Evolutionary conservation across 495 filamentous ascomycete genomes (phyloP).

Genomic region (Talaromyces nanjingensis): DNA sequence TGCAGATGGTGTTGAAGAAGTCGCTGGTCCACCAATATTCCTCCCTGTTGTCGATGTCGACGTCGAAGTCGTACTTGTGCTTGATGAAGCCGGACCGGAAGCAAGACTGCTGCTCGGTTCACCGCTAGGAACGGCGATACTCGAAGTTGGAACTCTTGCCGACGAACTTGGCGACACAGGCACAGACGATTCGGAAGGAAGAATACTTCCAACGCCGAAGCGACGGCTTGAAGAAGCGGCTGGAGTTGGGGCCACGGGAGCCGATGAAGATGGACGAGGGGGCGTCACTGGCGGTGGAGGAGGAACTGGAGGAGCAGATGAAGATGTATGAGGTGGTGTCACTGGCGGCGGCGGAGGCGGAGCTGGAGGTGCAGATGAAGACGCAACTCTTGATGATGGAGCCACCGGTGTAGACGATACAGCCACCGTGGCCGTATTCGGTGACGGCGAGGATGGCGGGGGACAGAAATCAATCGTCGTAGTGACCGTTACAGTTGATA

Average conservation of each 20-base stretch:
- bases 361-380: neutral
- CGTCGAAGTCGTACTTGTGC: neutral
- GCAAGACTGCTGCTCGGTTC: neutral
- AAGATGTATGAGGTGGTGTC: neutral
- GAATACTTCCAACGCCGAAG: neutral
- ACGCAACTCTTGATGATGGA: neutral
- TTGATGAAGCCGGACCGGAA: neutral
- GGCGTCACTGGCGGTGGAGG: neutral
- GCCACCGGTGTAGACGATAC: neutral
- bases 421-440: neutral
- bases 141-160: neutral
- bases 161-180: neutral
- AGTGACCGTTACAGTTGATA: neutral
- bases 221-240: constrained; percentile 27
- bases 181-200: neutral
- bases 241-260: neutral
- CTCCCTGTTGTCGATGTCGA: neutral
- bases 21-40: neutral
- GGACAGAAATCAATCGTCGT: neutral
- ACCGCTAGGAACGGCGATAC: neutral
- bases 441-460: neutral
- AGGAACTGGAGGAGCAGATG: neutral
- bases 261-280: neutral
- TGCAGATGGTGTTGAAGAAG: neutral
- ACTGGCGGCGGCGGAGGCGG: neutral